These are phyloP conservation scores for Xylariaceae sp. DNA, from an alignment of 2,329 filamentous ascomycete genomes.

Conservation along the genomic window DNA sequence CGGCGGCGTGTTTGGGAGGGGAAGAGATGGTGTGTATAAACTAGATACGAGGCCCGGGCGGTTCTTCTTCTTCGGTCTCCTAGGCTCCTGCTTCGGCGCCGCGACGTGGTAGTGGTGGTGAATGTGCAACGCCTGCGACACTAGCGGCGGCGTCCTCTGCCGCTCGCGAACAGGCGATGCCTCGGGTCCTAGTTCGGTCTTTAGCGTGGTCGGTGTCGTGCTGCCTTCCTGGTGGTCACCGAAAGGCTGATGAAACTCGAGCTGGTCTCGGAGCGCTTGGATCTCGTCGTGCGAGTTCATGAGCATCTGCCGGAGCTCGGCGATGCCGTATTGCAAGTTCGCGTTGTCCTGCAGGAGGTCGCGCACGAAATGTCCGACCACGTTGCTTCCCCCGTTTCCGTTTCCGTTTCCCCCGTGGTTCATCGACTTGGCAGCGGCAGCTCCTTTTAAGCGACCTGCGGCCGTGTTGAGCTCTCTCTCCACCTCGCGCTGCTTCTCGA, in stretches of 20 bases:
- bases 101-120: constrained; percentile 88
- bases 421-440: constrained; percentile 65
- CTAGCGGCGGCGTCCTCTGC: constrained; percentile 30
- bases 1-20: constrained; percentile 39
- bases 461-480: constrained; percentile 78
- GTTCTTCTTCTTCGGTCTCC: constrained; percentile 68
- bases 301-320: constrained; percentile 86
- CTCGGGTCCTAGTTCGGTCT: constrained; percentile 62
- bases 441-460: constrained; percentile 73
- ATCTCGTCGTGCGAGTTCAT: constrained; percentile 92
- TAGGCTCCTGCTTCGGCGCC: constrained; percentile 50
- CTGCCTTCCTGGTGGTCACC: constrained; percentile 36
- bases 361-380: constrained; percentile 93
- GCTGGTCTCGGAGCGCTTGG: constrained; percentile 74
- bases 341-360: constrained; percentile 95
- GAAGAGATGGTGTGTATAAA: constrained; percentile 53
- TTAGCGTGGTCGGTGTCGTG: constrained; percentile 52
- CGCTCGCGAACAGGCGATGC: constrained; percentile 29
- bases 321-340: constrained; percentile 83
- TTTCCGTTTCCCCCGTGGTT: too few relatives aligned
- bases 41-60: constrained; percentile 58
- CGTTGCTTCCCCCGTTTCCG: constrained; percentile 57
- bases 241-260: constrained; percentile 71
- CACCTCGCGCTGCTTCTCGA: constrained; percentile 77
- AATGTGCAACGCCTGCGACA: constrained; percentile 77